Percentiles rank a stretch among this genome's conserved stretches.
Evolutionary conservation across 2,329 filamentous ascomycete genomes (phyloP).

Genomic region (Pseudogymnoascus sp.): DNA sequence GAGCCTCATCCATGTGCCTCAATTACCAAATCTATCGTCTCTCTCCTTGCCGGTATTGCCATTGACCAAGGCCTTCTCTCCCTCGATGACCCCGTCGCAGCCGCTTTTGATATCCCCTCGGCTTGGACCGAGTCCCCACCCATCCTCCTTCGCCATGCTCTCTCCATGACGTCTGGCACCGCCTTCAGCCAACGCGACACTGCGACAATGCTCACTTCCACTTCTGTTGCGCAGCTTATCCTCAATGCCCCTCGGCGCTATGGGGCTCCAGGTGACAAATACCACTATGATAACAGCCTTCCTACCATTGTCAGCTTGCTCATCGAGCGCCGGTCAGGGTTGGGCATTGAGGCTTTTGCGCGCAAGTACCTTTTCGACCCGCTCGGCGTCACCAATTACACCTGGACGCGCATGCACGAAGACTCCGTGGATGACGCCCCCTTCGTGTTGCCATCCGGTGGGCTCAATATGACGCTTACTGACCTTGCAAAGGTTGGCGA

Average conservation of each 20-base stretch:
- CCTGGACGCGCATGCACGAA: background rate
- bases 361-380: background rate
- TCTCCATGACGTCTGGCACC: background rate
- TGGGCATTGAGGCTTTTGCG: background rate
- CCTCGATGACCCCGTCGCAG: background rate
- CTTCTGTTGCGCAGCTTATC: background rate
- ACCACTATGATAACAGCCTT: background rate
- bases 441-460: background rate
- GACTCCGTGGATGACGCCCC: background rate
- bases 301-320: background rate
- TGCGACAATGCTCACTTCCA: background rate
- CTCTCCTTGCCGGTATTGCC: background rate
- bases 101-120: background rate
- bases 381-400: background rate
- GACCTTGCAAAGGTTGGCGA: background rate
- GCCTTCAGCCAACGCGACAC: background rate
- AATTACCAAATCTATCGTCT: background rate
- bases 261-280: background rate
- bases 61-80: background rate
- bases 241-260: background rate
- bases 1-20: conserved; percentile 1
- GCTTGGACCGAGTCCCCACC: background rate
- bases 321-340: background rate
- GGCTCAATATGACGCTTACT: background rate
- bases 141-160: background rate